Evolutionary conservation across 176 grass and related monocot species (phyloP).

Genomic region (Carex parvula): DNA sequence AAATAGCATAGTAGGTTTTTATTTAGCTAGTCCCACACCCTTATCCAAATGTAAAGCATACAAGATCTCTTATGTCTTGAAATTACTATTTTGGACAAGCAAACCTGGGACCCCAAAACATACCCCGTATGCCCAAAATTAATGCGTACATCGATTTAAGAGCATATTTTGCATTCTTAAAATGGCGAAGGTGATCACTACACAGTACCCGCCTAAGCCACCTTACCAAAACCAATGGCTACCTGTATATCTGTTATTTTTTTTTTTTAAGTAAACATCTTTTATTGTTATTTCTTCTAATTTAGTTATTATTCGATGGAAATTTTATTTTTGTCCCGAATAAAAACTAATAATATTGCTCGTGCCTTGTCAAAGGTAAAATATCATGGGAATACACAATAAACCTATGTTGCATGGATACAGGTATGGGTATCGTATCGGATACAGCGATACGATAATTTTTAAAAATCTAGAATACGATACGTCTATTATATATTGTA

Average conservation of each 20-base stretch:
- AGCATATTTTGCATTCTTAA: conserved; percentile 6
- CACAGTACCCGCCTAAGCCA: neutral
- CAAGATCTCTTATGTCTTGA: neutral
- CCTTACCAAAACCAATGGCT: neutral
- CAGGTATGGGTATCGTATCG: no score
- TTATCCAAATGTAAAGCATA: conserved; percentile 1
- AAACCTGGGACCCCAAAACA: neutral
- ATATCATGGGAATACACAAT: neutral
- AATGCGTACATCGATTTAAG: neutral
- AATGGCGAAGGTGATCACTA: neutral
- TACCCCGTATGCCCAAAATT: neutral
- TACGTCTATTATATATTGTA: no score
- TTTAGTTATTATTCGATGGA: neutral
- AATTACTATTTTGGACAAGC: neutral
- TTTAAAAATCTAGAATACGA: no score
- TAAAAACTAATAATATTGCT: neutral
- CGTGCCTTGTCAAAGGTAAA: neutral
- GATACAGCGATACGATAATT: no score
- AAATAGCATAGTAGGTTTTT: neutral
- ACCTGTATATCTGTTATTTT: neutral
- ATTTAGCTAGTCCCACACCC: neutral
- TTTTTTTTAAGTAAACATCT: neutral
- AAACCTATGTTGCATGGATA: no score
- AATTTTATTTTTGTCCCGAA: neutral
- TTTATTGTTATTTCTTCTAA: neutral